Percentiles rank a stretch among this genome's conserved stretches.
phyloP scores from a whole-genome alignment of 2,329 filamentous ascomycete genomes.

The Aspergillus alliaceus region DNA sequence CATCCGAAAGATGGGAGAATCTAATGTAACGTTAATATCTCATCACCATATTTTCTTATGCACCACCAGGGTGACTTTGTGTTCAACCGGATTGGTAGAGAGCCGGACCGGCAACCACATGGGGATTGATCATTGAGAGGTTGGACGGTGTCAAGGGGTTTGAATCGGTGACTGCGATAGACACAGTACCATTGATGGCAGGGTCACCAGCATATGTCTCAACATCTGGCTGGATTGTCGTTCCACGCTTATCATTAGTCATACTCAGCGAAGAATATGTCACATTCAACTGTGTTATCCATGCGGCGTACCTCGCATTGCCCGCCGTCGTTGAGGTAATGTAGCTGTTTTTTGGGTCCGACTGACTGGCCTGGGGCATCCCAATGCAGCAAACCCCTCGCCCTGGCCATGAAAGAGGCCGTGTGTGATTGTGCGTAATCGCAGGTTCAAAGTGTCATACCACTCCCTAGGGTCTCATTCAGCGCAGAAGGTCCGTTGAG shows the following conservation, averaged over 20 bases:
- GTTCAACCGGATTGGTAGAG: constrained; percentile 75
- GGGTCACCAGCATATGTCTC: constrained; percentile 68
- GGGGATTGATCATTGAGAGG: constrained; percentile 69
- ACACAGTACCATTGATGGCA: constrained; percentile 75
- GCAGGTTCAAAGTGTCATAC: constrained; percentile 53
- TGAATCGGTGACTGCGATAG: constrained; percentile 71
- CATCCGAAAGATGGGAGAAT: not conserved
- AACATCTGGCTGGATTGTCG: constrained; percentile 70
- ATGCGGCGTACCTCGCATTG: constrained; percentile 66
- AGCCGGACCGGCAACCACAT: constrained; percentile 69
- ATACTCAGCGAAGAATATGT: constrained; percentile 67
- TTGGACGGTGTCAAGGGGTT: constrained; percentile 77
- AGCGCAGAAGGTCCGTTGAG: constrained; percentile 61
- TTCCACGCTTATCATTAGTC: constrained; percentile 54
- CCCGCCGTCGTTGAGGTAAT: constrained; percentile 62
- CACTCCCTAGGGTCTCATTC: constrained; percentile 59
- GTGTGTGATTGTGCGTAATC: constrained; percentile 67
- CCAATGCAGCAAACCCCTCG: constrained; percentile 71
- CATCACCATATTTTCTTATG: not conserved
- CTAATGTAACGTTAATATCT: not conserved
- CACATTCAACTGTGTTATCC: constrained; percentile 74
- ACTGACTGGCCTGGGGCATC: constrained; percentile 66
- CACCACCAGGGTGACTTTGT: not conserved
- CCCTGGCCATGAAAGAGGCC: constrained; percentile 72
- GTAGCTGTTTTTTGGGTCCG: constrained; percentile 82